phyloP scores from a whole-genome alignment of 352 stramenopile species.

The Thalassiosira ordinaria region DNA sequence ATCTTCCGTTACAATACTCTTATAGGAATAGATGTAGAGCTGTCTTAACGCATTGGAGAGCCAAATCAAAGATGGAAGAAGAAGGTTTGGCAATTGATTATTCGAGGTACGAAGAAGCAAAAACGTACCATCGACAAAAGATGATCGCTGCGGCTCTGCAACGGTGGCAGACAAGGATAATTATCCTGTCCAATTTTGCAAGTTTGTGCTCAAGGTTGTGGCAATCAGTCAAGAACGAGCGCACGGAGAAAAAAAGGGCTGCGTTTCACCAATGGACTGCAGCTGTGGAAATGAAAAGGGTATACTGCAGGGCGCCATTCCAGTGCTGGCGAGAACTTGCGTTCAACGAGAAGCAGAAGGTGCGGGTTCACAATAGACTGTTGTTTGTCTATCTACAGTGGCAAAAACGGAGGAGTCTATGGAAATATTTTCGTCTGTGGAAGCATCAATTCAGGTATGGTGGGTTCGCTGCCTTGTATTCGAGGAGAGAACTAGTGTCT shows the following conservation, averaged over 20 bases:
- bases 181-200: slow-evolving; percentile 3
- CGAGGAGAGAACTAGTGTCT: slow-evolving; percentile 11
- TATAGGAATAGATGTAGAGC: not conserved
- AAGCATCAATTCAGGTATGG: slow-evolving; percentile 20
- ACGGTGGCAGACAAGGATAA: not conserved
- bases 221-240: slow-evolving; percentile 1
- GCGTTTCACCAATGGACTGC: not conserved
- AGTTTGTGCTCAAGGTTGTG: not conserved
- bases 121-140: not conserved
- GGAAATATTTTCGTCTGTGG: slow-evolving; percentile 2
- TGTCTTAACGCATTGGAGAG: not conserved
- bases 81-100: not conserved
- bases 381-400: not conserved
- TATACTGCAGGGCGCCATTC: slow-evolving; percentile 9
- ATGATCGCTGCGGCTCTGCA: not conserved
- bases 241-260: not conserved
- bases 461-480: slow-evolving; percentile 14
- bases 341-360: not conserved
- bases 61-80: not conserved
- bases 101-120: not conserved
- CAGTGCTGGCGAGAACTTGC: slow-evolving; percentile 11
- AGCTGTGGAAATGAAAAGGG: not conserved
- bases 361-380: slow-evolving; percentile 3
- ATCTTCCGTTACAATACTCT: not conserved
- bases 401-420: not conserved